Evolutionary conservation across 495 filamentous ascomycete species (phyloP), one percentile per base, ranked within the genome.

Genomic region (Echria macrotheca): DNA sequence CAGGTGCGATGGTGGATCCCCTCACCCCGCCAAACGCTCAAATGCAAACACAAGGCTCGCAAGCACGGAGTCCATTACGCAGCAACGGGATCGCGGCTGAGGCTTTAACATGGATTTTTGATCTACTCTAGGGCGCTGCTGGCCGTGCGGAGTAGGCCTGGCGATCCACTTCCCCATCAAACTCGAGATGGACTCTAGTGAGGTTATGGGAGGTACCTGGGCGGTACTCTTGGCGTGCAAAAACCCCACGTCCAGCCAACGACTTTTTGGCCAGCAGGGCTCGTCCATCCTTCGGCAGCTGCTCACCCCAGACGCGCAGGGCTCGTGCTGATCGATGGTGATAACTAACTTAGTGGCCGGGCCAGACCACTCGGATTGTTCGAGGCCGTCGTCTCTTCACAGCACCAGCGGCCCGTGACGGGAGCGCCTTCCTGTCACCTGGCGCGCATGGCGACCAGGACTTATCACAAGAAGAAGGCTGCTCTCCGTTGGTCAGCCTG

Each of bases 21-120:
- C 41, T 21, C 36, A 53, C 35, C 35, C 46, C 46, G 33, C 46
- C 46, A 46, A 47, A 37, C n/a, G n/a, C n/a, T n/a, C n/a, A n/a
- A n/a, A n/a, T n/a, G n/a, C n/a, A n/a, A n/a, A n/a, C n/a, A n/a
- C n/a, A n/a, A n/a, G n/a, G n/a, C n/a, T n/a, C n/a, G n/a, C n/a
- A n/a, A n/a, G n/a, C n/a, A n/a, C n/a, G n/a, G n/a, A n/a, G n/a
- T n/a, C n/a, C n/a, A n/a, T n/a, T n/a, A n/a, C n/a, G n/a, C 18
- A 45, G 25, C 18, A 25, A 21, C 25, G 10, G 21, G 6, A 21
- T 24, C 29, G 24, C 19, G 22, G 10, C 12, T 38, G 44, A 53
- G 43, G 50, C 43, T 46, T 52, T 28, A 48, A 49, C 24, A 48
- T 28, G 47, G 44, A 23, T 32, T 26, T 19, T n/a, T n/a, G n/a